These are phyloP conservation scores for Rhododendron ovatum DNA, from an alignment of 148 eudicot genomes.

Conservation along the genomic window DNA sequence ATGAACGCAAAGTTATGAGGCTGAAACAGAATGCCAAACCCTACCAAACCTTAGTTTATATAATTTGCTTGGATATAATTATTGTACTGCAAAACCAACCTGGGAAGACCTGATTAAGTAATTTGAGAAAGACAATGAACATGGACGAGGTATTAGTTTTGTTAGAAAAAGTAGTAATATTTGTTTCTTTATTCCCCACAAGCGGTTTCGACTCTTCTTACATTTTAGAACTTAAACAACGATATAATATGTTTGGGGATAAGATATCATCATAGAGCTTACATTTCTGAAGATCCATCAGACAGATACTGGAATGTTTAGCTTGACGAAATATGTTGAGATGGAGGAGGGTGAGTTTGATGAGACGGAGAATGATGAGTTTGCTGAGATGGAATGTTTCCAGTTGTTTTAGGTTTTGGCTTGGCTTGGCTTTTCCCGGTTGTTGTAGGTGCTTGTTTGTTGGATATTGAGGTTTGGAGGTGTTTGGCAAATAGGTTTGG, in stretches of 20 bases:
- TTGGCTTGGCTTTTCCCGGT: no score
- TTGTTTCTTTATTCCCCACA: constrained; percentile 13
- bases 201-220: constrained; percentile 4
- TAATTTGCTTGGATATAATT: background rate
- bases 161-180: background rate
- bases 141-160: constrained; percentile 9
- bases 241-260: background rate
- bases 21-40: background rate
- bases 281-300: background rate
- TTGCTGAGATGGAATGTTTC: no score
- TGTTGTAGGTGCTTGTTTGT: no score
- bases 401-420: no score
- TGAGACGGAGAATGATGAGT: no score
- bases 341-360: no score
- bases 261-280: background rate
- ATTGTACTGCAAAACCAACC: background rate
- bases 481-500: no score
- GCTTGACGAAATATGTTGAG: no score
- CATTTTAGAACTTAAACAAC: background rate
- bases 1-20: background rate
- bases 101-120: background rate
- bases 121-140: constrained; percentile 18
- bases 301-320: no score
- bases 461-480: no score
- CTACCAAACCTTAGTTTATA: background rate